Percentiles rank a stretch among this genome's conserved stretches.
Evolutionary conservation across 2,329 filamentous ascomycete species (phyloP).

Genomic region (Cytospora mali): DNA sequence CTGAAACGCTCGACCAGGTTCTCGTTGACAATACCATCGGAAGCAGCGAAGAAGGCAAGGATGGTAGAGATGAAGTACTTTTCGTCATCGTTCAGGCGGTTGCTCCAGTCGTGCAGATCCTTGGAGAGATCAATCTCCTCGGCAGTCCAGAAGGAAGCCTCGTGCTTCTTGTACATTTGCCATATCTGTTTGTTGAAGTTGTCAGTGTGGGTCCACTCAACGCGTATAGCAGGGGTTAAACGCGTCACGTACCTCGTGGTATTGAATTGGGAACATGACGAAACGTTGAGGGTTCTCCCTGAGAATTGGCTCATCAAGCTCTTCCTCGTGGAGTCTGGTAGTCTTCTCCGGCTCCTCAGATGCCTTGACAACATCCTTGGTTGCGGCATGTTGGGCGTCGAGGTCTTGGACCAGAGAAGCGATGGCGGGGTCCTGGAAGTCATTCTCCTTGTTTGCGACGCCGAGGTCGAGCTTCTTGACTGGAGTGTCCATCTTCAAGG

Average conservation of each 20-base stretch:
- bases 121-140: conserved; percentile 99
- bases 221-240: conserved; percentile 59
- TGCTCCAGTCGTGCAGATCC: conserved; percentile 99
- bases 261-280: conserved; percentile 98
- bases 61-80: conserved; percentile 98
- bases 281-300: conserved; percentile 96
- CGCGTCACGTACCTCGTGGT: conserved; percentile 82
- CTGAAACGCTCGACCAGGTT: conserved; percentile 98
- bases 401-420: conserved; percentile 57
- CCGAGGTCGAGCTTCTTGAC: conserved; percentile 86
- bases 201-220: conserved; percentile 61
- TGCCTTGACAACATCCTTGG: conserved; percentile 47
- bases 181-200: conserved; percentile 70
- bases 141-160: conserved; percentile 99
- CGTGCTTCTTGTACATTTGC: conserved; percentile 99
- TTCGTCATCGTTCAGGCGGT: conserved; percentile 94
- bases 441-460: conserved; percentile 79
- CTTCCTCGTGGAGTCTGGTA: conserved; percentile 56
- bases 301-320: conserved; percentile 85
- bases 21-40: conserved; percentile 99
- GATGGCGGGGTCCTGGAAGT: conserved; percentile 54
- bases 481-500: conserved; percentile 90
- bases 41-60: conserved; percentile 97
- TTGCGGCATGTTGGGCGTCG: conserved; percentile 60
- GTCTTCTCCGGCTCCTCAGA: conserved; percentile 42